These are phyloP conservation scores for Gigaspora rosea DNA, from an alignment of 192 early-diverging fungal genomes.

Conservation along the genomic window DNA sequence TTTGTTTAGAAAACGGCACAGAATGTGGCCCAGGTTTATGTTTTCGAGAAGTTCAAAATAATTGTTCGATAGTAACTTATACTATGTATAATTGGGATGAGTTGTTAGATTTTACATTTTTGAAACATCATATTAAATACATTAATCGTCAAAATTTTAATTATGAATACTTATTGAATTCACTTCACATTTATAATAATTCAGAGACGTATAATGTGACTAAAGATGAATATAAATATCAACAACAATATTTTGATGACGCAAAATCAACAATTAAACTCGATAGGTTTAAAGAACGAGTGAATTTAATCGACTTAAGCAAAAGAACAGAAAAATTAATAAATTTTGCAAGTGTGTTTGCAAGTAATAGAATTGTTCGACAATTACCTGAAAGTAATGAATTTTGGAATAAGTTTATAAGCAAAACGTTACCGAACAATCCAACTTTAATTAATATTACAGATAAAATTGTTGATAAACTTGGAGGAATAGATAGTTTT, in stretches of 20 bases:
- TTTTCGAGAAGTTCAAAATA: not conserved
- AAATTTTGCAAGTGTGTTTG: conserved; percentile 59
- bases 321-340: conserved; percentile 42
- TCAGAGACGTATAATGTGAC: not conserved
- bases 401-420: conserved; percentile 42
- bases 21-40: not conserved
- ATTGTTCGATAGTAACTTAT: not conserved
- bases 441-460: conserved; percentile 49
- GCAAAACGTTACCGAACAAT: conserved; percentile 51
- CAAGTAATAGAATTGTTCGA: conserved; percentile 46
- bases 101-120: not conserved
- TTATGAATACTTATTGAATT: not conserved
- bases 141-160: conserved; percentile 1
- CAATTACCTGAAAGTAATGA: conserved; percentile 47
- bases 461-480: conserved; percentile 42
- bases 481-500: conserved; percentile 52
- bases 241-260: not conserved
- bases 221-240: not conserved
- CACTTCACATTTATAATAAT: not conserved
- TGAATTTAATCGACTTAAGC: conserved; percentile 28
- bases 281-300: no score
- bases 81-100: conserved; percentile 25
- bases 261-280: conserved; percentile 14
- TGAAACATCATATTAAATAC: not conserved
- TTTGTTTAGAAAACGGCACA: not conserved